Evolutionary conservation across 129 eudicot species (phyloP).

Genomic region (Kitagawia praeruptora): DNA sequence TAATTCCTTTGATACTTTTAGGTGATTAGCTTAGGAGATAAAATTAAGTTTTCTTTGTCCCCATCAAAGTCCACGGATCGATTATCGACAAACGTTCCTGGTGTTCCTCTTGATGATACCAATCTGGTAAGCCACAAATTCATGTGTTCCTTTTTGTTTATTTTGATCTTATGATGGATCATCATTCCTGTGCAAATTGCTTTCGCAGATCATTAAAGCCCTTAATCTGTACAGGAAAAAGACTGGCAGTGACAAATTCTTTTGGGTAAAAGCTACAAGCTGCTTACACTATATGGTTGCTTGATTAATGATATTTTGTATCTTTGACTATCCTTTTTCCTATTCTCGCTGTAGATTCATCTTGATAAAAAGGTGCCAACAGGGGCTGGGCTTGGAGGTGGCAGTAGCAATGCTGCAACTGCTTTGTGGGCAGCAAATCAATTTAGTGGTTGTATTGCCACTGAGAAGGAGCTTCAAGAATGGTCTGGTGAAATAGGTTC

Average conservation of each 20-base stretch:
- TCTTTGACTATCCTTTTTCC: background rate
- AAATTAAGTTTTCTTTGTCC: conserved; percentile 81
- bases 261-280: conserved; percentile 53
- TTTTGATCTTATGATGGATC: conserved; percentile 6
- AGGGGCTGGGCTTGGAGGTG: conserved; percentile 98
- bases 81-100: conserved; percentile 80
- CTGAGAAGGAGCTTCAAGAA: conserved; percentile 87
- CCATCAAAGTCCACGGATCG: conserved; percentile 86
- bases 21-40: conserved; percentile 97
- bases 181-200: conserved; percentile 4
- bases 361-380: conserved; percentile 97
- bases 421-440: conserved; percentile 99
- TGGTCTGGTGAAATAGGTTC: conserved; percentile 99
- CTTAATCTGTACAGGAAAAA: conserved; percentile 80
- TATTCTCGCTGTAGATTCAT: conserved; percentile 48
- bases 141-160: background rate
- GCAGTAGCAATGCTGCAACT: conserved; percentile 99
- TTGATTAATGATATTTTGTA: background rate
- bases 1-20: conserved; percentile 11
- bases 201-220: conserved; percentile 86
- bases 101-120: conserved; percentile 90
- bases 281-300: background rate
- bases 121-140: conserved; percentile 52
- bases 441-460: conserved; percentile 75
- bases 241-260: conserved; percentile 76